Evolutionary conservation across 192 early-diverging fungal species (phyloP), one percentile per base, ranked within the genome.

Genomic region (Backusella sp.): DNA sequence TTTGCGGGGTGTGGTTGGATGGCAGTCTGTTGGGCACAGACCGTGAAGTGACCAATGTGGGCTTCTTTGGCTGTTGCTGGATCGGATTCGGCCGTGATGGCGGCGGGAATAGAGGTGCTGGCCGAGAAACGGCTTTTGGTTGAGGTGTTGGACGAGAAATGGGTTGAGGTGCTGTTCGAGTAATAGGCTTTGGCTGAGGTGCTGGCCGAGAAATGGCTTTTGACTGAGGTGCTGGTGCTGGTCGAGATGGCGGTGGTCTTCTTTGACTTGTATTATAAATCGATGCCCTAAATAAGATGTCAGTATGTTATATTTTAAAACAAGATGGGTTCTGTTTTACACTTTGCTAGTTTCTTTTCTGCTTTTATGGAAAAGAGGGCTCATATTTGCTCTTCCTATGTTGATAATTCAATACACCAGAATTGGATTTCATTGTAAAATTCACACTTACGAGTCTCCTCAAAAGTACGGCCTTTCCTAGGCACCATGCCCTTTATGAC

Each of bases 321-420:
- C 4, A 44, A 5, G 1, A 44, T 5, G 42, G 1, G 17, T 3
- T 44, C 15, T 14, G 0, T 44, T 12, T 70, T 72, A 72, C 70
- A 44, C 70, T 49, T 72, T 72, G 28, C 14, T 72, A 11, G 70
- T 49, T 30, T 39, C 70, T 28, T 49, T 72, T 72, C 41, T 52
- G 11, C 39, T 72, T 28, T 42, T 44, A 28, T 44, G 70, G 15
- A 72, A 72, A 0, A 72, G 70, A 0, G 39, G 39, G 28, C 70
- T 72, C 30, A 21, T 42, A 32, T 44, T 44, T 28, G 70, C 23
- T 52, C 23, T 53, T 46, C 70, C 70, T 72, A 49, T 32, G 32
- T 32, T 32, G 32, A 32, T 41, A 41, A 6, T 41, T 41, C 8
- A 44, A 42, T 23, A 42, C 21, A 12, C 1, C 1, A 49, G 14